Base-by-base conservation (phyloP, 2,329 filamentous ascomycete genomes). In the Arthrinium phaeospermum region DNA sequence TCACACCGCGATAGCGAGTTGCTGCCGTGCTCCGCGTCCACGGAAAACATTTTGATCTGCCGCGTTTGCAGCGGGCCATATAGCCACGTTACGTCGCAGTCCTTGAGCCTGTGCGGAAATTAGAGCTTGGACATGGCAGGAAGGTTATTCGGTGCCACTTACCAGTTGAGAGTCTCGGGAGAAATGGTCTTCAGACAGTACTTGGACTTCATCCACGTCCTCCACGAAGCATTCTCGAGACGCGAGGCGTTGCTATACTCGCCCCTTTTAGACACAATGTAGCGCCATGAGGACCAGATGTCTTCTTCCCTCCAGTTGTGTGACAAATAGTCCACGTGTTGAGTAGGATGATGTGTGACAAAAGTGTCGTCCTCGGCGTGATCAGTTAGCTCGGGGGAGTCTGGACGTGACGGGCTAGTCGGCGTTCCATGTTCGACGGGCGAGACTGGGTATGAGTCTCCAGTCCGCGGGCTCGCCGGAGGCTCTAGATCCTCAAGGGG, bases 221-320 rank as follows among this genome's bases (percentile, higher is more conserved):
- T 90, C 96, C 96, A 99, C 0, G 95, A 98, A 3, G 96, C 96
- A 82, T 99, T 98, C 82, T 98, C 96, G 44, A 98, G 83, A 69
- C 96, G 88, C 46, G 91, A 92, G 47, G 93, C 90, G 81, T 98
- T 96, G 77, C 90, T 91, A 75, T 97, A 97, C 70, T 94, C 89
- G 73, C 91, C 91, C 77, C 92, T 88, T 78, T 94, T 93, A 41
- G 93, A 92, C 22, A 95, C 91, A 77, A 98, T 94, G 80, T 97
- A 96, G 80, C 95, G 92, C 96, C 96, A 98, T 1, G 96, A 98
- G 7, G 94, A 92, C 95, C 95, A 98, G 37, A 98, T 97, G 82
- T 99, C 96, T 82, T 98, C 95, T 82, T 98, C 95, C 75, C 90
- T 91, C 94, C 96, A 98, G 74, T 96, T 91, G 80, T 98, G 94